Evolutionary conservation across 2,329 filamentous ascomycete species (phyloP).

Genomic region (Pseudogymnoascus sp.): DNA sequence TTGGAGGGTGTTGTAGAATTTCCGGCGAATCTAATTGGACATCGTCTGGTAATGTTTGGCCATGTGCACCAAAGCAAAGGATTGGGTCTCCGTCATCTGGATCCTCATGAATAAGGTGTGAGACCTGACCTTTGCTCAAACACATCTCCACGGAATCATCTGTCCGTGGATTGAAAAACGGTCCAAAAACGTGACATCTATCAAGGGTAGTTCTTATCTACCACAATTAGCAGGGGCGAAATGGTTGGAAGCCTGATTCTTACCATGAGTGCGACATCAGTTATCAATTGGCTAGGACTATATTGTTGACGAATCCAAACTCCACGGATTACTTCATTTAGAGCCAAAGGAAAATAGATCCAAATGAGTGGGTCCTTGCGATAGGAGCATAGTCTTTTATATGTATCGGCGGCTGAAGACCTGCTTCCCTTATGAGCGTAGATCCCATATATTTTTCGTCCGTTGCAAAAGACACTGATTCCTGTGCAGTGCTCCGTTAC

Average conservation of each 20-base stretch:
- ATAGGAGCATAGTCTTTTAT: neutral
- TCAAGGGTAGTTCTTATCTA: conserved; percentile 1
- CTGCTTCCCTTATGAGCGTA: neutral
- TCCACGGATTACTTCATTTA: neutral
- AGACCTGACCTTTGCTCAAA: conserved; percentile 3
- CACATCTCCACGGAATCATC: neutral
- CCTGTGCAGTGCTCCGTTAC: neutral
- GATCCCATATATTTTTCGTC: conserved; percentile 5
- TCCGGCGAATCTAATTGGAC: neutral
- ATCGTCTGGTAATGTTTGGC: neutral
- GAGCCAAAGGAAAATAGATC: conserved; percentile 6
- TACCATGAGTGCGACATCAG: conserved; percentile 5
- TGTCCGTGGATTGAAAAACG: neutral
- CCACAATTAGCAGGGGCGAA: neutral
- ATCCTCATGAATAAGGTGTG: conserved; percentile 8
- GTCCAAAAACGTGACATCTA: neutral
- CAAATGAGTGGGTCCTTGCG: neutral
- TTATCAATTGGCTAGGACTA: neutral
- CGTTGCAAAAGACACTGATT: conserved; percentile 5
- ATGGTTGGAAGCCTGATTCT: neutral
- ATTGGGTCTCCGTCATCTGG: conserved; percentile 6
- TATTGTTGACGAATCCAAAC: conserved; percentile 1
- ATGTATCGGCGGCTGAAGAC: neutral
- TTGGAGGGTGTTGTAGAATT: neutral
- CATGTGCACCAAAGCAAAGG: conserved; percentile 6